A percentile compares a stretch with the other conserved stretches of the same genome.
Conservation (phyloP, 2,329 filamentous ascomycete species). For the Onygenales sp. region DNA sequence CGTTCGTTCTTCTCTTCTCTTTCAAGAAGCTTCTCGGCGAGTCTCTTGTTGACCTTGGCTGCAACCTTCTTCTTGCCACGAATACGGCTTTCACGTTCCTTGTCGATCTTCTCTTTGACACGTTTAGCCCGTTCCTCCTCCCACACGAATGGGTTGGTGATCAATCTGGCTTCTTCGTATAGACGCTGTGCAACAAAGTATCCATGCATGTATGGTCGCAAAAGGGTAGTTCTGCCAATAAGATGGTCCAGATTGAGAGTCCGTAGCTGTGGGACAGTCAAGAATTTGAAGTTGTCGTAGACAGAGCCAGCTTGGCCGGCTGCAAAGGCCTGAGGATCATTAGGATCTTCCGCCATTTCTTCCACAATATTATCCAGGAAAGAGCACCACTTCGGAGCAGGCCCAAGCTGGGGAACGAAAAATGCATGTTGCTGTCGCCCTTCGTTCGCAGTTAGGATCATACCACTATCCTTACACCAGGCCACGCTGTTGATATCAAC, state of each 20-base stretch:
- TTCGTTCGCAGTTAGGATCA: slow-evolving; percentile 95
- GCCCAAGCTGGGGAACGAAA: slow-evolving; percentile 86
- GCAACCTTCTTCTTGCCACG: slow-evolving; percentile 84
- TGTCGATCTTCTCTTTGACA: slow-evolving; percentile 90
- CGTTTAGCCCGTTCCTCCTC: slow-evolving; percentile 86
- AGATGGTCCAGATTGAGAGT: slow-evolving; percentile 80
- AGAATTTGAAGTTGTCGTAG: slow-evolving; percentile 99
- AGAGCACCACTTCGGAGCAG: slow-evolving; percentile 88
- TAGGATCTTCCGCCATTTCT: slow-evolving; percentile 83
- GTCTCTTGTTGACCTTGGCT: slow-evolving; percentile 73
- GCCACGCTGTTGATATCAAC: slow-evolving; percentile 93
- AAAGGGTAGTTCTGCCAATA: slow-evolving; percentile 76
- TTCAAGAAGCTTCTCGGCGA: slow-evolving; percentile 54
- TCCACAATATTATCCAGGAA: slow-evolving; percentile 97
- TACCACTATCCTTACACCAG: slow-evolving; percentile 85
- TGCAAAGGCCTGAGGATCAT: slow-evolving; percentile 49
- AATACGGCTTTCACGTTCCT: slow-evolving; percentile 91
- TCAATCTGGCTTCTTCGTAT: slow-evolving; percentile 88
- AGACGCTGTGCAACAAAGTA: slow-evolving; percentile 94
- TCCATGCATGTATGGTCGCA: slow-evolving; percentile 97
- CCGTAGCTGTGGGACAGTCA: slow-evolving; percentile 78
- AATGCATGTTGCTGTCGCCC: slow-evolving; percentile 91
- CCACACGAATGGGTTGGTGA: slow-evolving; percentile 87
- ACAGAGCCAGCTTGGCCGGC: slow-evolving; percentile 54
- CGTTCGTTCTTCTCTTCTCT: slow-evolving; percentile 48